phyloP scores from a whole-genome alignment of 73 alveolate species.

The Tetrahymena elliotti region DNA sequence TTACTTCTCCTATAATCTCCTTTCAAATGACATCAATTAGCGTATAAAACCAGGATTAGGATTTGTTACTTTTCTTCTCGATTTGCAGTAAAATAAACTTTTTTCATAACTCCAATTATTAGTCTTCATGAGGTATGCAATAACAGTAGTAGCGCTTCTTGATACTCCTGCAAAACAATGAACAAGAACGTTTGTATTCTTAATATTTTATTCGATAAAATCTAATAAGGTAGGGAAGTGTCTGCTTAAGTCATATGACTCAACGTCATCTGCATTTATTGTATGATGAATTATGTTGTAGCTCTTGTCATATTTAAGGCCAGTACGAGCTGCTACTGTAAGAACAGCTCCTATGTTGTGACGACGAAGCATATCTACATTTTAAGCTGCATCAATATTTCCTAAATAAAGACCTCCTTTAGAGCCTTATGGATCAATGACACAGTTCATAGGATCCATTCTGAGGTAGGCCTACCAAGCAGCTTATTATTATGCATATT shows the following conservation, averaged over 20 bases:
- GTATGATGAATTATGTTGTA: not conserved
- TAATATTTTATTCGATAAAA: constrained; percentile 1
- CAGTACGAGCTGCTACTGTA: constrained; percentile 11
- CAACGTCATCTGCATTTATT: constrained; percentile 34
- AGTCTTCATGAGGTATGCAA: constrained; percentile 55
- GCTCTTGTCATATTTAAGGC: not conserved
- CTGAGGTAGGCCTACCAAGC: not conserved
- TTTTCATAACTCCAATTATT: constrained; percentile 37
- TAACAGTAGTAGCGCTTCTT: constrained; percentile 54
- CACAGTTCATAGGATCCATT: constrained; percentile 33
- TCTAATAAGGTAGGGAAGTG: not conserved
- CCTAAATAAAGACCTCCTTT: constrained; percentile 40
- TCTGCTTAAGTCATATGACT: constrained; percentile 25
- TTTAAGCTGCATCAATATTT: constrained; percentile 31
- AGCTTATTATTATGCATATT: not conserved
- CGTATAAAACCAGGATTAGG: constrained; percentile 67
- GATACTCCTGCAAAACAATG: constrained; percentile 70
- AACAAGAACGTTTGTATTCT: constrained; percentile 45
- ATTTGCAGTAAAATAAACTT: constrained; percentile 38
- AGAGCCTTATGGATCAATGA: not conserved
- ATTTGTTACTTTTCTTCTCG: constrained; percentile 40
- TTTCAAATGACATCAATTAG: constrained; percentile 42
- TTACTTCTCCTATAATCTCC: not conserved
- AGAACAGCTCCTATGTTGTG: constrained; percentile 21
- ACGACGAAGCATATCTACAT: not conserved